A percentile compares a stretch with the other conserved stretches of the same genome.
Conservation (phyloP, 805 yeast species). For the Phaffomyces antillensis region DNA sequence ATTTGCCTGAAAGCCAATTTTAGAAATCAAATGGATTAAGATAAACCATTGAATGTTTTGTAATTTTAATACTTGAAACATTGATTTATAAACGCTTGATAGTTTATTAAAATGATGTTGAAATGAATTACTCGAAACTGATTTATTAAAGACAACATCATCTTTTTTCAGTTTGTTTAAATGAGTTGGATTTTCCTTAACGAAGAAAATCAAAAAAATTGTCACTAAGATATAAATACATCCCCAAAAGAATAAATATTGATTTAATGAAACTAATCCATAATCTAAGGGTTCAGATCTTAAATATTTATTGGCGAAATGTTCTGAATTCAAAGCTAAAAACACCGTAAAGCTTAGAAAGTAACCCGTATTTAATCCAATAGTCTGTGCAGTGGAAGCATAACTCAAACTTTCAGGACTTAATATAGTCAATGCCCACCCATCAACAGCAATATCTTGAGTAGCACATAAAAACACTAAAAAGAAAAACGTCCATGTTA, state of each 20-base stretch:
- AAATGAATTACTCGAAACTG: background rate
- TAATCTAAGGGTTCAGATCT: conserved; percentile 50
- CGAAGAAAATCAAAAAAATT: conserved; percentile 43
- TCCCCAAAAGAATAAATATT: conserved; percentile 77
- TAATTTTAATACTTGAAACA: conserved; percentile 61
- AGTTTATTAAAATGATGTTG: conserved; percentile 26
- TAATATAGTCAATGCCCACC: conserved; percentile 93
- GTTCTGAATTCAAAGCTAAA: conserved; percentile 83
- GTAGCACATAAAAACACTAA: conserved; percentile 90
- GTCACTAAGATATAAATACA: conserved; percentile 64
- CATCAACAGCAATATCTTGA: conserved; percentile 98
- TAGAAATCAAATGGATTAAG: conserved; percentile 67
- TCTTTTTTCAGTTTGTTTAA: conserved; percentile 16
- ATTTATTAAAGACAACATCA: background rate
- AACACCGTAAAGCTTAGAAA: conserved; percentile 88
- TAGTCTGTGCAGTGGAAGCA: conserved; percentile 96
- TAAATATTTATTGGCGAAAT: conserved; percentile 82
- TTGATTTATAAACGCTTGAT: conserved; percentile 48
- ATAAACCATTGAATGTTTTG: conserved; percentile 71
- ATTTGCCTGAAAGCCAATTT: conserved; percentile 90
- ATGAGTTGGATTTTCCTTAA: conserved; percentile 67
- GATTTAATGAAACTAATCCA: conserved; percentile 68
- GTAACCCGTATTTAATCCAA: conserved; percentile 91
- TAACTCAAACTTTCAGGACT: conserved; percentile 72
- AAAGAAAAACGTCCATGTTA: conserved; percentile 68